Evolutionary conservation across 2,329 filamentous ascomycete species (phyloP).

Genomic region (Fusarium luffae): DNA sequence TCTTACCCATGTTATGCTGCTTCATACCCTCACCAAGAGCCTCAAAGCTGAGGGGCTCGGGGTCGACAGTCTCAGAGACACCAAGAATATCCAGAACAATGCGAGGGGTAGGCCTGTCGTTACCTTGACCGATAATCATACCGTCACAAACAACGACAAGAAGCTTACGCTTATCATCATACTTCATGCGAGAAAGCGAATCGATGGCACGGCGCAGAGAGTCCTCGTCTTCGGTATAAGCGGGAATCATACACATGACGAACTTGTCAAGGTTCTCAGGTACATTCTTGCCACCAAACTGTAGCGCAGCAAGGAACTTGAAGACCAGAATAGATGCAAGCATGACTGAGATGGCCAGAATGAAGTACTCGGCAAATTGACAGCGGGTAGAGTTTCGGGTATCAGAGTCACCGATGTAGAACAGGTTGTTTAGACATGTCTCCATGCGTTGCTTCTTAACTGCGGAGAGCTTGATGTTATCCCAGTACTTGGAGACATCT

Average conservation of each 20-base stretch:
- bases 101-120: conserved; percentile 92
- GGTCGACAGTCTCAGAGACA: conserved; percentile 92
- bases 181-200: conserved; percentile 92
- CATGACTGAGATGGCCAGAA: conserved; percentile 84
- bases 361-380: conserved; percentile 88
- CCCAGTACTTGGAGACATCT: conserved; percentile 87
- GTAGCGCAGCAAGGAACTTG: conserved; percentile 96
- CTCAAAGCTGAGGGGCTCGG: conserved; percentile 96
- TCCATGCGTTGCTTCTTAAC: conserved; percentile 75
- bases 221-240: conserved; percentile 98
- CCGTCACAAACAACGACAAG: conserved; percentile 93
- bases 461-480: conserved; percentile 70
- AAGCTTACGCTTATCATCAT: conserved; percentile 98
- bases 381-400: conserved; percentile 88
- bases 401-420: conserved; percentile 92
- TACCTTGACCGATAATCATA: conserved; percentile 99
- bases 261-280: conserved; percentile 99
- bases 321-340: conserved; percentile 86
- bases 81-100: conserved; percentile 98
- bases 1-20: conserved; percentile 99
- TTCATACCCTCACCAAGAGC: conserved; percentile 94
- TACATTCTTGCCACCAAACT: conserved; percentile 90
- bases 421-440: conserved; percentile 90
- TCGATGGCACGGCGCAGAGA: conserved; percentile 97
- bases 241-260: conserved; percentile 96